phyloP scores from a whole-genome alignment of 139 green algal species.

The Closterium sp. region DNA sequence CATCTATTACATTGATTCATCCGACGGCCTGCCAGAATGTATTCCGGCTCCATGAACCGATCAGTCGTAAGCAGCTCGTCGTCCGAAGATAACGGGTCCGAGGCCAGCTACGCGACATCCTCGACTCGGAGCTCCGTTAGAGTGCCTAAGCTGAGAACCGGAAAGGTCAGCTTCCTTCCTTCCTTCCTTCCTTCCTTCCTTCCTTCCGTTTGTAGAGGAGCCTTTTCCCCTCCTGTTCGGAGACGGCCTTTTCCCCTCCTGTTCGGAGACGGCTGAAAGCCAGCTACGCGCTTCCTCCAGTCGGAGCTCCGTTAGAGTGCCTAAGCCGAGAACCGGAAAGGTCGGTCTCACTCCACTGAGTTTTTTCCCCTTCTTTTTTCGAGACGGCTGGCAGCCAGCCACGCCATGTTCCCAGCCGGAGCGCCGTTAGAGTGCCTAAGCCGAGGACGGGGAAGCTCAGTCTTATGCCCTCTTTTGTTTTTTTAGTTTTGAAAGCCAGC shows the following conservation, averaged over 20 bases:
- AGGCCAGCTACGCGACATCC: background rate
- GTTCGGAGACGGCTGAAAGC: no score
- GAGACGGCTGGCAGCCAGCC: no score
- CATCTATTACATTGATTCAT: background rate
- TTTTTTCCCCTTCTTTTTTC: no score
- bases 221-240: no score
- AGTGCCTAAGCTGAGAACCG: background rate
- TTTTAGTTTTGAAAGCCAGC: no score
- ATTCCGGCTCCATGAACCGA: background rate
- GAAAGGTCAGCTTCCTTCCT: background rate
- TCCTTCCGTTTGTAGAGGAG: no score
- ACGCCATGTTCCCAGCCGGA: no score
- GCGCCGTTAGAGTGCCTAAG: no score
- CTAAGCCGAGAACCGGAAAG: background rate
- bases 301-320: background rate
- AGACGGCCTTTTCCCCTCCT: no score
- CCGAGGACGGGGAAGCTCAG: no score
- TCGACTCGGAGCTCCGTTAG: background rate
- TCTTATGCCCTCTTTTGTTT: no score
- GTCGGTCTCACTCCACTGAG: background rate
- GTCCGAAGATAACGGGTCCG: background rate
- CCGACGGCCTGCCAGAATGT: background rate
- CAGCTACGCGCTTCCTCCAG: background rate
- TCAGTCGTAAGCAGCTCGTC: background rate
- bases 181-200: no score